A percentile compares a stretch with the other conserved stretches of the same genome.
These are phyloP conservation scores for Asterophora parasitica DNA, from an alignment of 768 basidiomycete species.

Conservation along the genomic window DNA sequence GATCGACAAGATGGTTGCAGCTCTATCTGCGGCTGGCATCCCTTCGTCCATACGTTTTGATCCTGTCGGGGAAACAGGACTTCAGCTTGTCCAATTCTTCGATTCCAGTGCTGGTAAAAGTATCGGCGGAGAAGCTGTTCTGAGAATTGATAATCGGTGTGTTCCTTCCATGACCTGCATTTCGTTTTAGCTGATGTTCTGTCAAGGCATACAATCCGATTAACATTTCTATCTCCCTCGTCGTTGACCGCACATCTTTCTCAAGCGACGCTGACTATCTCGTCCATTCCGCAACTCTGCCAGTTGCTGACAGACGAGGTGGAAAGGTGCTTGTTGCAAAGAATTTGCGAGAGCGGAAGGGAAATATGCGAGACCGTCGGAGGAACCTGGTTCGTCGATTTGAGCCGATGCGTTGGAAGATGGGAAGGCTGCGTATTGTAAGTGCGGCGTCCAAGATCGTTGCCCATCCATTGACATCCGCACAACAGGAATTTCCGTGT, in stretches of 20 bases:
- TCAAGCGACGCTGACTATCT: slow-evolving; percentile 70
- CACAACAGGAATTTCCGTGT: slow-evolving; percentile 57
- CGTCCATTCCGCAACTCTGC: slow-evolving; percentile 70
- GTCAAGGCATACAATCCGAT: slow-evolving; percentile 63
- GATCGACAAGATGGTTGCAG: slow-evolving; percentile 43
- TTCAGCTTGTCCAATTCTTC: slow-evolving; percentile 48
- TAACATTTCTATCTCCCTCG: slow-evolving; percentile 75
- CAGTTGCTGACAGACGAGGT: slow-evolving; percentile 78
- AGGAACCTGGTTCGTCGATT: slow-evolving; percentile 77
- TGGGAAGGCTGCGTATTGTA: slow-evolving; percentile 80
- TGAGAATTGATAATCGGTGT: slow-evolving; percentile 68
- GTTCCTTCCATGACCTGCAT: slow-evolving; percentile 2
- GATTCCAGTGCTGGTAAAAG: slow-evolving; percentile 33
- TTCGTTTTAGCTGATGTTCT: neutral
- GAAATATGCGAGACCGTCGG: slow-evolving; percentile 47
- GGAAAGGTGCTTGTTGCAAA: slow-evolving; percentile 60
- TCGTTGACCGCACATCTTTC: slow-evolving; percentile 73
- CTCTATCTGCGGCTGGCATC: slow-evolving; percentile 52
- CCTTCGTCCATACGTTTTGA: slow-evolving; percentile 53
- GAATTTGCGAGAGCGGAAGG: slow-evolving; percentile 65
- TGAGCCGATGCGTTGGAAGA: slow-evolving; percentile 65
- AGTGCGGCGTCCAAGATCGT: slow-evolving; percentile 24
- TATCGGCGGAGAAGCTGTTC: slow-evolving; percentile 67
- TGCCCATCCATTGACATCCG: slow-evolving; percentile 1
- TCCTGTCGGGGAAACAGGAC: slow-evolving; percentile 64